Evolutionary conservation across 306 rosid genomes (phyloP), one percentile per base, ranked within the genome.

Genomic region (Herpetospermum pedunculosum): DNA sequence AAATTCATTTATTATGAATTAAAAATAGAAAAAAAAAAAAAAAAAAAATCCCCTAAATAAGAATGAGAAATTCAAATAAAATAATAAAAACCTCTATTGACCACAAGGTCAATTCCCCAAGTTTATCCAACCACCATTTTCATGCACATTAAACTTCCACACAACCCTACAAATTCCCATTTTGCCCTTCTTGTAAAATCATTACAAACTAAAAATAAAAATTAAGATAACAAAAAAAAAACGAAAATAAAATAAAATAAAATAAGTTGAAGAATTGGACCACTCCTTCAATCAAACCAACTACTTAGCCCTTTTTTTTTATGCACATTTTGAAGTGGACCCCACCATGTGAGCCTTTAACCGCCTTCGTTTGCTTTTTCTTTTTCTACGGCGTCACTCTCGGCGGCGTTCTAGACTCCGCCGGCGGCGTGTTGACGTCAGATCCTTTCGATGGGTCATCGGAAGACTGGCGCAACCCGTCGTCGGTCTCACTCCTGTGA

Each of bases 381-480:
- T 10, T 21, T n/a, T 48, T 16, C 77, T 77, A 94, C 1, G 97
- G 96, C 21, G 98, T 91, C 0, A 87, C 73, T 68, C 88, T 80
- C 0, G 95, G 87, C 37, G 98, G 88, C 54, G 97, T 94, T 84
- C 97, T 81, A 8, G 88, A 76, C 70, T 87, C 97, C 0, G 74
- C 72, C 1, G 95, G 95, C 3, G 97, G 95, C 2, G 96, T 95
- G 1, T 95, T 94, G 26, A 92, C 97, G 74, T 91, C 97, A 0
- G 97, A 95, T 72, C 96, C 97, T 75, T 87, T 91, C 0, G 99
- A 95, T 0, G 97, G 99, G 34, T 95, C 99, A 75, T 95, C 99
- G 0, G 99, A 95, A 13, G 99, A 95, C 70, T 89, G 99, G 2
- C 99, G 82, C 40, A 91, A 76, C 1, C 90, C 99, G 2, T 95